Percentiles rank a stretch among this genome's conserved stretches.
Evolutionary conservation across 305 asterid genomes (phyloP).

Genomic region (Solanum hybrid): DNA sequence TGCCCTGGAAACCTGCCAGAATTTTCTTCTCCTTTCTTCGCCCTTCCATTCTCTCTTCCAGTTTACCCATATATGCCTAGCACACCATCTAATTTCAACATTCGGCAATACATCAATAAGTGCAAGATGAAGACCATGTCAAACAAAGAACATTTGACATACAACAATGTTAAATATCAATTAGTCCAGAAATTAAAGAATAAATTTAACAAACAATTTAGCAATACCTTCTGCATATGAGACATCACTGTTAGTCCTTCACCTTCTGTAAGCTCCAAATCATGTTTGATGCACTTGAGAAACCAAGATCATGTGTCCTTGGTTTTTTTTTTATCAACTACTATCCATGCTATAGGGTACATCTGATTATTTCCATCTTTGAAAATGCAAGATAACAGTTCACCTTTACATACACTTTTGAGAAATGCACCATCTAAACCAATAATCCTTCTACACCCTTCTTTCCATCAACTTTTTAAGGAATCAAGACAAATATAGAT

Average conservation of each 20-base stretch:
- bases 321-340: not conserved
- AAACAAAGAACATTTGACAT: not conserved
- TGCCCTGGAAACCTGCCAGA: no score
- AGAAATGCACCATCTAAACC: not conserved
- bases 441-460: not conserved
- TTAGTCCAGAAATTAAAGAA: not conserved
- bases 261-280: not conserved
- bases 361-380: no score
- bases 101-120: no score
- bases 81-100: no score
- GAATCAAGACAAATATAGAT: not conserved
- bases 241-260: not conserved
- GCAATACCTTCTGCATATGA: not conserved
- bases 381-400: not conserved
- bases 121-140: not conserved
- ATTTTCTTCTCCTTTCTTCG: no score
- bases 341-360: not conserved
- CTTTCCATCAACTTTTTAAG: not conserved
- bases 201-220: no score
- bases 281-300: not conserved
- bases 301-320: not conserved
- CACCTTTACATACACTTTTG: not conserved
- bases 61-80: no score
- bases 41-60: no score
- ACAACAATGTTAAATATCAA: not conserved